Percentiles rank a stretch among this genome's conserved stretches.
phyloP scores from a whole-genome alignment of 108 stramenopile species.

The Craspedostauros australis region DNA sequence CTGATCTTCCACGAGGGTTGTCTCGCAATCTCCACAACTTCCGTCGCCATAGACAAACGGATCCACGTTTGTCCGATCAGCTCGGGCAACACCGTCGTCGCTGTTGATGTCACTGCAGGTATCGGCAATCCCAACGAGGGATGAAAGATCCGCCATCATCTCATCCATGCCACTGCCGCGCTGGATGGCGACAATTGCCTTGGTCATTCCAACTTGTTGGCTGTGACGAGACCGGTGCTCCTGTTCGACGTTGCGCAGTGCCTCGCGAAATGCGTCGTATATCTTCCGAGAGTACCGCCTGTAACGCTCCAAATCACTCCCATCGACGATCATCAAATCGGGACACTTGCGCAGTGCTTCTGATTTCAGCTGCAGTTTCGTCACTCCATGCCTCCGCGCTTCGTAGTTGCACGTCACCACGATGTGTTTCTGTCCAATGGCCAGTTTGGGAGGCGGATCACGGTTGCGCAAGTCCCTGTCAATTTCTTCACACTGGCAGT shows the following conservation, averaged over 20 bases:
- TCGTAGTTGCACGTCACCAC: slow-evolving; percentile 58
- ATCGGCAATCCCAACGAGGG: slow-evolving; percentile 12
- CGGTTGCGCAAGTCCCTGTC: slow-evolving; percentile 21
- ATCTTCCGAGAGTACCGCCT: slow-evolving; percentile 29
- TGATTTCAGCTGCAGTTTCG: slow-evolving; percentile 32
- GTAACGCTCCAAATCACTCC: slow-evolving; percentile 44
- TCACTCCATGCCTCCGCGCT: slow-evolving; percentile 42
- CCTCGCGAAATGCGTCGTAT: slow-evolving; percentile 44
- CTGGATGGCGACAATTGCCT: background rate
- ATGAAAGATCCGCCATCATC: slow-evolving; percentile 49
- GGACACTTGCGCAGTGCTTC: slow-evolving; percentile 40
- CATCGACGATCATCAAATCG: slow-evolving; percentile 45
- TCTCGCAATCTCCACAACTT: slow-evolving; percentile 2
- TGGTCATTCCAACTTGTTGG: background rate
- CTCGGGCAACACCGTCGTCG: background rate
- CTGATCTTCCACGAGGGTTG: slow-evolving; percentile 41
- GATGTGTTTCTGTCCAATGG: slow-evolving; percentile 64
- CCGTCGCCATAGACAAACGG: slow-evolving; percentile 36
- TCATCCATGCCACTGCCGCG: slow-evolving; percentile 47
- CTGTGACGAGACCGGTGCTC: background rate
- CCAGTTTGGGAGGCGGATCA: slow-evolving; percentile 23
- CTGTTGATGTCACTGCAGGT: background rate
- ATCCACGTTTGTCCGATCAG: background rate
- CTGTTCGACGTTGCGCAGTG: slow-evolving; percentile 3
- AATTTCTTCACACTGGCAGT: slow-evolving; percentile 56